Percentiles rank a stretch among this genome's conserved stretches.
Evolutionary conservation across 2,329 filamentous ascomycete genomes (phyloP).

Genomic region (Ceratocystiopsis sp.): DNA sequence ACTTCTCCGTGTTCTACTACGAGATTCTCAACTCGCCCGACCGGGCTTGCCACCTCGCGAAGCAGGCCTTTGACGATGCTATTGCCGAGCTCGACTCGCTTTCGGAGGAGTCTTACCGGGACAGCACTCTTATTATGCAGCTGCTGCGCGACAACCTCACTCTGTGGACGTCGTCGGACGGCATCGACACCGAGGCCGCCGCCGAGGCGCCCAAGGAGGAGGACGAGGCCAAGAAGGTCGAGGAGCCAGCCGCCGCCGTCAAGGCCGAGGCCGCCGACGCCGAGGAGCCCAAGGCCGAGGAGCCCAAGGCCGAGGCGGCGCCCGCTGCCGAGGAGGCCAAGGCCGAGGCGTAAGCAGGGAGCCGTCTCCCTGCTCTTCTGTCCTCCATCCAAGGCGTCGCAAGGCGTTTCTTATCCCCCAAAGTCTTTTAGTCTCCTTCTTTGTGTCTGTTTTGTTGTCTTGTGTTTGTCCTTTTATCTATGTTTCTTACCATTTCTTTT

Average conservation of each 20-base stretch:
- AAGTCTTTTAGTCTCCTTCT: neutral
- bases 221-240: slow-evolving; percentile 31
- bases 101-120: slow-evolving; percentile 95
- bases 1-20: slow-evolving; percentile 33
- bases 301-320: neutral
- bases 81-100: slow-evolving; percentile 97
- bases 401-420: neutral
- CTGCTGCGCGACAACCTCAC: slow-evolving; percentile 95
- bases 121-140: slow-evolving; percentile 99
- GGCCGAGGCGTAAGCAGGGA: slow-evolving; percentile 3
- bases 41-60: slow-evolving; percentile 94
- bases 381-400: no score
- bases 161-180: slow-evolving; percentile 92
- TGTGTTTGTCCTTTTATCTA: neutral
- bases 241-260: slow-evolving; percentile 14
- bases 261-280: slow-evolving; percentile 25
- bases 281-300: slow-evolving; percentile 4
- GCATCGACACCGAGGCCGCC: slow-evolving; percentile 54
- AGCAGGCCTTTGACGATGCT: slow-evolving; percentile 90
- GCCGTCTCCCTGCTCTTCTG: neutral
- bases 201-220: slow-evolving; percentile 38
- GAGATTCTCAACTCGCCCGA: slow-evolving; percentile 98
- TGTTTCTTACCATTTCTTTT: neutral
- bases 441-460: neutral
- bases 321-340: slow-evolving; percentile 1